These are phyloP conservation scores for Gossypium anomalum DNA, from an alignment of 345 rosid genomes.

Conservation along the genomic window DNA sequence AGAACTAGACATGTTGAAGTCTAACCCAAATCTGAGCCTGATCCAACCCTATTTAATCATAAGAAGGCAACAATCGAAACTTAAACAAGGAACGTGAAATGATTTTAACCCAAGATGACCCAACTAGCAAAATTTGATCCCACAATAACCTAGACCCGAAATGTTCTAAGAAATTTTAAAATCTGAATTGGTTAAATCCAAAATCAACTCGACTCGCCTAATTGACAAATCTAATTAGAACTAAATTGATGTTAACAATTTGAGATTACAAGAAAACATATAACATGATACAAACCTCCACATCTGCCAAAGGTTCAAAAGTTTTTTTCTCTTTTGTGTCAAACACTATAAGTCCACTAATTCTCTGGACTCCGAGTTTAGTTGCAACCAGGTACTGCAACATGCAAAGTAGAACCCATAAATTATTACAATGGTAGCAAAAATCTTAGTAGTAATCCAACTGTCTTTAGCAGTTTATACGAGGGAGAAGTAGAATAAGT, in stretches of 20 bases:
- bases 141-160: too few relatives aligned
- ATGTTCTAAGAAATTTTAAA: too few relatives aligned
- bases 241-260: not conserved
- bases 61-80: too few relatives aligned
- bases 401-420: conserved; percentile 15
- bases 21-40: too few relatives aligned
- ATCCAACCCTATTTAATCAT: too few relatives aligned
- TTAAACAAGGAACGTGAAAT: too few relatives aligned
- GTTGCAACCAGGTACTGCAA: conserved; percentile 79
- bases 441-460: not conserved
- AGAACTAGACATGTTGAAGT: too few relatives aligned
- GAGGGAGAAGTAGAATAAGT: not conserved
- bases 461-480: not conserved
- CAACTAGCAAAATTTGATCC: too few relatives aligned
- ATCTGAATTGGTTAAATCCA: too few relatives aligned
- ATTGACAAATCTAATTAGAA: not conserved
- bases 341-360: conserved; percentile 65
- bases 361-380: conserved; percentile 80
- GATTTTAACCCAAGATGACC: too few relatives aligned
- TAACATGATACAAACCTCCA: conserved; percentile 57
- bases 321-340: conserved; percentile 62
- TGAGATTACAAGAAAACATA: not conserved
- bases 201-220: too few relatives aligned
- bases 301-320: conserved; percentile 64
- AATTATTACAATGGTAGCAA: not conserved